Evolutionary conservation across 306 rosid genomes (phyloP).

Genomic region (Coriaria nepalensis): DNA sequence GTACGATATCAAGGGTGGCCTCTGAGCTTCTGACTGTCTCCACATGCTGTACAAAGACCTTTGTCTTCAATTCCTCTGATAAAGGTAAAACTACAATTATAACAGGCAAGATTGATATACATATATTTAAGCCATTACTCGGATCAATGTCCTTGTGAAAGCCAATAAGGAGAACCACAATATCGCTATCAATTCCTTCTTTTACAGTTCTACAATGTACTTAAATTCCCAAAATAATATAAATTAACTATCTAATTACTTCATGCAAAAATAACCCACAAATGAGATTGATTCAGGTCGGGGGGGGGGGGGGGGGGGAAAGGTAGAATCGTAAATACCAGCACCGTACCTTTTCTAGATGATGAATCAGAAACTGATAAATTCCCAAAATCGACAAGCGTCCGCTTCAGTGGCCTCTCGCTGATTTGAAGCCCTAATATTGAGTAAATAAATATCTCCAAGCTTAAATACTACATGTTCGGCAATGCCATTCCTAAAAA

Average conservation of each 20-base stretch:
- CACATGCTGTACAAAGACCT: slow-evolving; percentile 70
- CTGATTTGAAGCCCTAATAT: slow-evolving; percentile 73
- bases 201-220: too few relatives aligned
- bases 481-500: too few relatives aligned
- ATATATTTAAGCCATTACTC: not conserved
- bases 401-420: slow-evolving; percentile 72
- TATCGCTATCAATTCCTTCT: too few relatives aligned
- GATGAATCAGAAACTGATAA: slow-evolving; percentile 45
- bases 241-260: too few relatives aligned
- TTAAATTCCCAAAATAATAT: too few relatives aligned
- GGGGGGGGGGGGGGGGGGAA: not conserved
- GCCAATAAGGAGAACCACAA: not conserved
- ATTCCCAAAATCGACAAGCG: slow-evolving; percentile 56
- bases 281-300: not conserved
- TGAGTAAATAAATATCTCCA: not conserved
- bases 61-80: slow-evolving; percentile 41
- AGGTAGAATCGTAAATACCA: not conserved
- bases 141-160: not conserved
- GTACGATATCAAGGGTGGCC: slow-evolving; percentile 46
- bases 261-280: not conserved
- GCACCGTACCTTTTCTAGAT: slow-evolving; percentile 32
- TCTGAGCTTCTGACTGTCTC: slow-evolving; percentile 58
- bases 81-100: slow-evolving; percentile 13
- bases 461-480: not conserved
- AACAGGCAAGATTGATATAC: too few relatives aligned